phyloP scores from a whole-genome alignment of 768 basidiomycete species.

The Omphalotus guepiniiformis region DNA sequence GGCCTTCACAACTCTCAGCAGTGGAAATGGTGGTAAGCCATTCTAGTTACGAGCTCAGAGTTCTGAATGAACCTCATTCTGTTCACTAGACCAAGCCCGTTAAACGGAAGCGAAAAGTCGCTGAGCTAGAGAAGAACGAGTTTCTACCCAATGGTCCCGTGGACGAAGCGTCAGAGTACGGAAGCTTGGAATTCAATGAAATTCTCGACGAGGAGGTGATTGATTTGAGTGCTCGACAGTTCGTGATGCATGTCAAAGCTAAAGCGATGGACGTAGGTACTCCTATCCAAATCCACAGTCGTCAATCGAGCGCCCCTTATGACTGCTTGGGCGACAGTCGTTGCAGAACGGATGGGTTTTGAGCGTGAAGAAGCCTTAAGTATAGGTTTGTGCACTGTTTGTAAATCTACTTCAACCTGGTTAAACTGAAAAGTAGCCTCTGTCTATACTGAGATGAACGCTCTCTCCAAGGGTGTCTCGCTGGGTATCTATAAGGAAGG shows the following conservation, averaged over 20 bases:
- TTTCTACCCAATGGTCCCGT: slow-evolving; percentile 48
- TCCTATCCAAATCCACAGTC: slow-evolving; percentile 57
- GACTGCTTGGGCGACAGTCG: slow-evolving; percentile 89
- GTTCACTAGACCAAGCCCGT: slow-evolving; percentile 35
- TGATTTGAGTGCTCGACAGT: slow-evolving; percentile 14
- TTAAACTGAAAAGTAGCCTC: slow-evolving; percentile 50
- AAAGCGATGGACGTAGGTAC: slow-evolving; percentile 38
- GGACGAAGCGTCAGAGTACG: slow-evolving; percentile 47
- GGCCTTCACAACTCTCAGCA: no score
- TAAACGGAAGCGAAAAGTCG: slow-evolving; percentile 54
- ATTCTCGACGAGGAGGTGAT: slow-evolving; percentile 69
- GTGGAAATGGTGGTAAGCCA: slow-evolving; percentile 29
- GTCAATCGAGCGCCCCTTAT: slow-evolving; percentile 93
- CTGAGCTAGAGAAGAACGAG: slow-evolving; percentile 46
- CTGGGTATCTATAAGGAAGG: slow-evolving; percentile 69
- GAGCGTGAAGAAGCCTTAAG: slow-evolving; percentile 85
- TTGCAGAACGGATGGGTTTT: slow-evolving; percentile 86
- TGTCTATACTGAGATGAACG: slow-evolving; percentile 92
- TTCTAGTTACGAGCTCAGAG: no score
- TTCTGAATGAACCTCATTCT: slow-evolving; percentile 8
- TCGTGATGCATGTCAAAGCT: slow-evolving; percentile 3
- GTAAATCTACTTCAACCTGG: slow-evolving; percentile 1
- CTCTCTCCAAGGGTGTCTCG: slow-evolving; percentile 77
- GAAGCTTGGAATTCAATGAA: slow-evolving; percentile 69
- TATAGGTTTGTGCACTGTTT: slow-evolving; percentile 55